Conservation (phyloP, 2,329 filamentous ascomycete genomes). For the Apiospora kogelbergensis region DNA sequence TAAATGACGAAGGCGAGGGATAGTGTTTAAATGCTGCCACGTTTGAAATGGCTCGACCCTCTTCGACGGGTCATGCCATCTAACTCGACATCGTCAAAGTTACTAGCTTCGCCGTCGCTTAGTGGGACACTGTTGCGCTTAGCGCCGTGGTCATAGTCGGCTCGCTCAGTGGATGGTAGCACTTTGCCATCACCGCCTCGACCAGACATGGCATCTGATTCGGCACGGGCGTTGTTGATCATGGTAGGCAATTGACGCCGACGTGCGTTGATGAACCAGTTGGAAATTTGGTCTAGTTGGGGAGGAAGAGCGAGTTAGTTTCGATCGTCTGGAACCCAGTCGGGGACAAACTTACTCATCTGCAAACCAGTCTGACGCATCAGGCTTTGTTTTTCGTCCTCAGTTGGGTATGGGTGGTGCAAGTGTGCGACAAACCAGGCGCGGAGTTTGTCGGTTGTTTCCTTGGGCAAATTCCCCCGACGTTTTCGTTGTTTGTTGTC, state of each 20-base stretch:
- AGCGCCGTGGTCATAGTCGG: slow-evolving; percentile 24
- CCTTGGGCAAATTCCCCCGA: slow-evolving; percentile 86
- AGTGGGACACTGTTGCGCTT: slow-evolving; percentile 38
- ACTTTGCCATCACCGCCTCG: slow-evolving; percentile 31
- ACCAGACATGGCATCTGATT: slow-evolving; percentile 47
- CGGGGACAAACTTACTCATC: slow-evolving; percentile 61
- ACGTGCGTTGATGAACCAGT: slow-evolving; percentile 80
- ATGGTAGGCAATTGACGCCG: slow-evolving; percentile 63
- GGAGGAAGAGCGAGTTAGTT: not conserved
- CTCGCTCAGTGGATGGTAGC: slow-evolving; percentile 5
- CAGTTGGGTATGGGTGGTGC: slow-evolving; percentile 80
- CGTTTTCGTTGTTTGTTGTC: slow-evolving; percentile 60
- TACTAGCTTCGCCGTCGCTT: slow-evolving; percentile 48
- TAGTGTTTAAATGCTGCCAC: slow-evolving; percentile 43
- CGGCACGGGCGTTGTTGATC: slow-evolving; percentile 55
- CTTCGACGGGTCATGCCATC: slow-evolving; percentile 32
- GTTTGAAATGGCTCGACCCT: slow-evolving; percentile 38
- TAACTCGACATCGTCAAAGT: slow-evolving; percentile 44
- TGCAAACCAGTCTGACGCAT: slow-evolving; percentile 75
- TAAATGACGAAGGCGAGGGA: not conserved
- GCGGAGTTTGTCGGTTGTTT: slow-evolving; percentile 78
- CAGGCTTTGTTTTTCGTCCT: slow-evolving; percentile 83
- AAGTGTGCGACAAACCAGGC: slow-evolving; percentile 79
- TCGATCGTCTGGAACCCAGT: slow-evolving; percentile 3
- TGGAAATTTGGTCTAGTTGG: slow-evolving; percentile 65